Evolutionary conservation across 768 basidiomycete species (phyloP), one percentile per base, ranked within the genome.

Genomic region (Russula virescens): DNA sequence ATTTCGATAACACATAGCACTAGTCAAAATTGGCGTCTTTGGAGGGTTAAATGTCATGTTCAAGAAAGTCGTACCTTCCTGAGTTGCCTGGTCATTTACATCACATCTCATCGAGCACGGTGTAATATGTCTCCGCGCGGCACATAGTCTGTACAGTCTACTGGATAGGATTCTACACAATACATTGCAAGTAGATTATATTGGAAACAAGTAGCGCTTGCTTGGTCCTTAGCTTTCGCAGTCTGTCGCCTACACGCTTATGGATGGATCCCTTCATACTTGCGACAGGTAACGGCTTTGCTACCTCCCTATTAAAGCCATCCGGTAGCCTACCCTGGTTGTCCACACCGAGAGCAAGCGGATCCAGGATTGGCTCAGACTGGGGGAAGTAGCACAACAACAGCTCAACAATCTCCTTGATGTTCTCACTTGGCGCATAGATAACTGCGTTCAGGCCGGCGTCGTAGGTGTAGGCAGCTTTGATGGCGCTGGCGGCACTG

Each of bases 401-500:
- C 67, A 94, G 74, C 69, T 83, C 77, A 50, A 94, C 77, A 68
- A 99, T 88, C 73, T 87, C 83, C 66, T 81, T 82, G 70, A 97
- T 77, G 75, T 95, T 84, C 69, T 85, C 80, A 67, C 86, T 79
- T 3, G 83, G 81, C 0, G 94, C 83, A 75, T 98, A 99, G 70
- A 99, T 93, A 72, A 99, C 97, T 2, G 95, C 95, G 75, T 99
- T 99, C 16, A 97, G 97, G 35, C 97, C 97, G 0, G 97, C 97
- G 70, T 99, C 97, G 72, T 89, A 98, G n/a, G 97, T 99, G 75
- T 99, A 99, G 46, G 96, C 97, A 0, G 94, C 97, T 70, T 90
- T 86, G 73, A 84, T 75, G 61, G 77, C 85, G 40, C 88, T 75
- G 1, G 84, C 79, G 23, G 91, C 79, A 21, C 95, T 84, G 77